These are phyloP conservation scores for Pythium diclinum DNA, from an alignment of 352 stramenopile genomes.

Conservation along the genomic window DNA sequence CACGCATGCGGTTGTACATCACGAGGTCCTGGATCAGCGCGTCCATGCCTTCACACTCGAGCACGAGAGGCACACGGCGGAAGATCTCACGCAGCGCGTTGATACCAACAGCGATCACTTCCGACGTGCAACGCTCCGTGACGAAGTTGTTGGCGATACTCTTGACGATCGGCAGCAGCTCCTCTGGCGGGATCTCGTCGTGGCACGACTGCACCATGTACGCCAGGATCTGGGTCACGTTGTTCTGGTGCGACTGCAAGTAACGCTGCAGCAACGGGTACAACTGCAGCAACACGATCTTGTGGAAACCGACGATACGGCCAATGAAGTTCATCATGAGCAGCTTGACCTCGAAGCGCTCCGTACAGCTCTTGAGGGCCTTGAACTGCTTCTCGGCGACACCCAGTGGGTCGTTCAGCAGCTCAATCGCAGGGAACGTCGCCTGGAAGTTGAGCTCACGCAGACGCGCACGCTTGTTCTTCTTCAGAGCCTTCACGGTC, in stretches of 20 bases:
- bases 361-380: conserved; percentile 82
- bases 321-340: conserved; percentile 99
- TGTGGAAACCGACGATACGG: conserved; percentile 95
- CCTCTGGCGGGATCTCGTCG: conserved; percentile 95
- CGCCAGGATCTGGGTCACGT: conserved; percentile 94
- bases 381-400: conserved; percentile 94
- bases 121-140: conserved; percentile 93
- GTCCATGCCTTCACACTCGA: conserved; percentile 92
- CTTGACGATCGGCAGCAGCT: conserved; percentile 95
- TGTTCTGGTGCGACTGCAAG: conserved; percentile 85
- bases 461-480: conserved; percentile 88
- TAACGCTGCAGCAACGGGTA: conserved; percentile 96
- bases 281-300: conserved; percentile 94
- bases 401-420: conserved; percentile 96
- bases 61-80: conserved; percentile 90
- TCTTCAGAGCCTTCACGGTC: conserved; percentile 83
- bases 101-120: conserved; percentile 98
- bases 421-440: conserved; percentile 96
- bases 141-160: conserved; percentile 99
- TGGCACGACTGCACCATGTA: conserved; percentile 98
- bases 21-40: conserved; percentile 91
- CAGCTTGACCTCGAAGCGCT: conserved; percentile 93
- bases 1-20: conserved; percentile 94
- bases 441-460: conserved; percentile 69
- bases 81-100: conserved; percentile 96